Evolutionary conservation across 352 stramenopile genomes (phyloP).

Genomic region (Aphanomyces astaci): DNA sequence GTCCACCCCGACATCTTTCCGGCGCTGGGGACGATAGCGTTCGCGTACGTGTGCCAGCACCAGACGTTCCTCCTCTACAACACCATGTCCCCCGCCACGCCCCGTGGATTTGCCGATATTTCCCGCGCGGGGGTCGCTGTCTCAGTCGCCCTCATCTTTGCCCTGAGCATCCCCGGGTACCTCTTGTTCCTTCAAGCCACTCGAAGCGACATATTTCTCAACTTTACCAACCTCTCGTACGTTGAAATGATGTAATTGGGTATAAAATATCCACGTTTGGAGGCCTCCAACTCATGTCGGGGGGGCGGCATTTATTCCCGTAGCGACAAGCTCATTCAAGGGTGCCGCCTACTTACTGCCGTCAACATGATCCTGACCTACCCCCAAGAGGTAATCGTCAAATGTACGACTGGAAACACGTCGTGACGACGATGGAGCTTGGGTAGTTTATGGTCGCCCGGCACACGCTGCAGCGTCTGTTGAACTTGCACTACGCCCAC

Average conservation of each 20-base stretch:
- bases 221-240: constrained; percentile 35
- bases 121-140: constrained; percentile 30
- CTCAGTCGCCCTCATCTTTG: constrained; percentile 32
- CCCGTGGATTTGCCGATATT: constrained; percentile 31
- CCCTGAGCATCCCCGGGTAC: constrained; percentile 44
- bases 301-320: not conserved
- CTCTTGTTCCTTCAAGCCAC: constrained; percentile 40
- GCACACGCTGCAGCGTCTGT: constrained; percentile 37
- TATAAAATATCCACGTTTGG: too few relatives aligned
- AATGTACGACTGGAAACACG: not conserved
- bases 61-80: constrained; percentile 53
- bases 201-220: constrained; percentile 38
- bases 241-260: not conserved
- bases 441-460: constrained; percentile 39
- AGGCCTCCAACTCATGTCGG: too few relatives aligned
- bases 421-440: not conserved
- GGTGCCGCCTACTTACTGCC: constrained; percentile 40
- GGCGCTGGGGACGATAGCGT: constrained; percentile 40
- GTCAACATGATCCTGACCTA: constrained; percentile 34
- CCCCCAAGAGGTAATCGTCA: constrained; percentile 35
- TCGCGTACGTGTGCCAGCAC: constrained; percentile 37
- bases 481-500: constrained; percentile 11
- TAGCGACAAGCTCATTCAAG: constrained; percentile 28
- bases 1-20: constrained; percentile 45
- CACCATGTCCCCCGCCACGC: constrained; percentile 32